These are phyloP conservation scores for Globisporangium recalcitrans DNA, from an alignment of 352 stramenopile species.

Conservation along the genomic window DNA sequence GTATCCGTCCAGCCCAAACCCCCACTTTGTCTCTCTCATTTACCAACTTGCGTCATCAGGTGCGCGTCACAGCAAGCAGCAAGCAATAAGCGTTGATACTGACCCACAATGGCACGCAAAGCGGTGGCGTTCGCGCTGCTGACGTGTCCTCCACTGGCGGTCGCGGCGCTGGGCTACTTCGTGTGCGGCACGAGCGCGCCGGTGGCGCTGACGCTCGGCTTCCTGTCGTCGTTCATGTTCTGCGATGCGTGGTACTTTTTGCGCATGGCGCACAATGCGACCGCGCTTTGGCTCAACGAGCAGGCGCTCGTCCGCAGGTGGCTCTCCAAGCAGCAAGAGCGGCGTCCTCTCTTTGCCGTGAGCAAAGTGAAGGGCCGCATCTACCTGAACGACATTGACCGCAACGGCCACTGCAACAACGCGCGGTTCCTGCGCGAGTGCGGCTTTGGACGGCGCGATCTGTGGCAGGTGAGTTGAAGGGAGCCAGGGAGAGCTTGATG, in stretches of 20 bases:
- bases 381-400: slow-evolving; percentile 65
- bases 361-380: slow-evolving; percentile 48
- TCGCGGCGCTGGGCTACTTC: slow-evolving; percentile 29
- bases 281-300: slow-evolving; percentile 19
- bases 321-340: slow-evolving; percentile 18
- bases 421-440: slow-evolving; percentile 81
- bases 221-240: slow-evolving; percentile 52
- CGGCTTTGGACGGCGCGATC: slow-evolving; percentile 64
- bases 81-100: background rate
- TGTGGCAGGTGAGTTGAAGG: slow-evolving; percentile 64
- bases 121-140: slow-evolving; percentile 48
- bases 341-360: slow-evolving; percentile 42
- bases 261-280: slow-evolving; percentile 34
- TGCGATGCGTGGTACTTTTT: slow-evolving; percentile 84
- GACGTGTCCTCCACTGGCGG: slow-evolving; percentile 28
- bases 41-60: background rate
- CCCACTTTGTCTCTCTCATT: background rate
- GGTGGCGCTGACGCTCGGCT: slow-evolving; percentile 28
- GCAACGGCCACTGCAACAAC: slow-evolving; percentile 86
- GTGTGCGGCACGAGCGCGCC: slow-evolving; percentile 17
- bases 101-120: slow-evolving; percentile 27
- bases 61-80: background rate
- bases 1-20: background rate
- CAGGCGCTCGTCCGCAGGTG: slow-evolving; percentile 3
- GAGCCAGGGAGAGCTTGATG: background rate